These are phyloP conservation scores for Dictyostelium capitatum DNA, from an alignment of 78 protist genomes.

Conservation along the genomic window DNA sequence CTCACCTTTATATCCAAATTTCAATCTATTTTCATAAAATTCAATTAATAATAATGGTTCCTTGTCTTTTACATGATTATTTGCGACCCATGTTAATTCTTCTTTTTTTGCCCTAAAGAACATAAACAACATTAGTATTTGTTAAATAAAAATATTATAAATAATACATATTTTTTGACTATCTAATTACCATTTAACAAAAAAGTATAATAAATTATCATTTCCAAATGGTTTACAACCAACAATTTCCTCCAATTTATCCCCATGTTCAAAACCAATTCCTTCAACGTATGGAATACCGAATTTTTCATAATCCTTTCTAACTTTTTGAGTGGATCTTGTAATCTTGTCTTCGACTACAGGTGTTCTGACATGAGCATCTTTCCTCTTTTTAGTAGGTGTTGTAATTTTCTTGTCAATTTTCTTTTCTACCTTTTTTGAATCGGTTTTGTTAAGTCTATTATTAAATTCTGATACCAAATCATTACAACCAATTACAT, in stretches of 20 bases:
- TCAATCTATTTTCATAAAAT: conserved; percentile 14
- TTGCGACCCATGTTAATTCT: neutral
- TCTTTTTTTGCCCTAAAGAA: neutral
- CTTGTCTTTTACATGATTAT: neutral
- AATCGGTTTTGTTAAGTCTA: neutral
- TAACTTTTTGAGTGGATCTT: neutral
- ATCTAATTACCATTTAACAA: conserved; percentile 4
- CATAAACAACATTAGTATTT: no score
- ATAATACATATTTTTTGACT: no score
- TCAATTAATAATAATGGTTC: conserved; percentile 16
- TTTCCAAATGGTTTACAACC: conserved; percentile 23
- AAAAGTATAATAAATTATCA: neutral
- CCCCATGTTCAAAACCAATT: conserved; percentile 15
- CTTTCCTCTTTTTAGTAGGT: no score
- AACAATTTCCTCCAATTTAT: neutral
- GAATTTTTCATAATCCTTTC: neutral
- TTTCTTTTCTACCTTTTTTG: neutral
- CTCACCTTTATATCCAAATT: conserved; percentile 5
- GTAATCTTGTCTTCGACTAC: no score
- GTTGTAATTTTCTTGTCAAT: no score
- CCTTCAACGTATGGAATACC: neutral
- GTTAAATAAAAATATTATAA: no score
- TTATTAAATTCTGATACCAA: neutral
- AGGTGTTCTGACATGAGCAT: no score
- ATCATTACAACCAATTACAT: conserved; percentile 5